Evolutionary conservation across 1,284 basidiomycete genomes (phyloP), one percentile per base, ranked within the genome.

Genomic region (Hemileia vastatrix): DNA sequence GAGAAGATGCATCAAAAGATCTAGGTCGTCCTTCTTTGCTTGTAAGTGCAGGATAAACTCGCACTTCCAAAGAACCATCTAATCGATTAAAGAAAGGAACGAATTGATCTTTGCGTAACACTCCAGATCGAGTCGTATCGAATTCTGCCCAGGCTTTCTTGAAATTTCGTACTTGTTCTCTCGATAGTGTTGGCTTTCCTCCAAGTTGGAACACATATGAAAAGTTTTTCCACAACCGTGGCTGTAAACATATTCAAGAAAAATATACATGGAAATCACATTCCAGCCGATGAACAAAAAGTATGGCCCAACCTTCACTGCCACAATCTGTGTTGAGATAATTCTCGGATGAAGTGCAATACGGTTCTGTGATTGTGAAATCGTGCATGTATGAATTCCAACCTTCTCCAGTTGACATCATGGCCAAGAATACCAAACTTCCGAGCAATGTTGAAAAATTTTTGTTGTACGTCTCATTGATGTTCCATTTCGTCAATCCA

Each of bases 361-460:
- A 82, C 13, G 92, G 91, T n/a, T n/a, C n/a, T n/a, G n/a, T n/a
- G n/a, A n/a, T n/a, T 11, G 68, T 66, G 55, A 84, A 93, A 76
- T 94, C 88, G 73, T 94, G 91, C 91, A 94, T 94, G 76, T 86
- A 92, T 67, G 86, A 50, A 75, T 94, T 94, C 90, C 90, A 94
- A 0, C 85, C 88, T 75, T 93, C 90, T 6, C 88, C 81, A 0
- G 79, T 80, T 3, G 78, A 79, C 72, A 79, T 79, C 73, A 81
- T 79, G 8, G 77, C 76, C n/a, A 96, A 78, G 86, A 95, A 92
- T 43, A 95, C 82, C 56, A 97, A 76, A 0, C 92, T 81, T 54
- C 84, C 85, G 13, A 85, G 84, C 74, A 97, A 82, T 0, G 85
- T 84, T 48, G 84, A 82, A 72, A 90, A 96, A 74, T 97, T 97